A percentile compares a stretch with the other conserved stretches of the same genome.
phyloP scores from a whole-genome alignment of 139 green algal species.

The Closterium sp. region DNA sequence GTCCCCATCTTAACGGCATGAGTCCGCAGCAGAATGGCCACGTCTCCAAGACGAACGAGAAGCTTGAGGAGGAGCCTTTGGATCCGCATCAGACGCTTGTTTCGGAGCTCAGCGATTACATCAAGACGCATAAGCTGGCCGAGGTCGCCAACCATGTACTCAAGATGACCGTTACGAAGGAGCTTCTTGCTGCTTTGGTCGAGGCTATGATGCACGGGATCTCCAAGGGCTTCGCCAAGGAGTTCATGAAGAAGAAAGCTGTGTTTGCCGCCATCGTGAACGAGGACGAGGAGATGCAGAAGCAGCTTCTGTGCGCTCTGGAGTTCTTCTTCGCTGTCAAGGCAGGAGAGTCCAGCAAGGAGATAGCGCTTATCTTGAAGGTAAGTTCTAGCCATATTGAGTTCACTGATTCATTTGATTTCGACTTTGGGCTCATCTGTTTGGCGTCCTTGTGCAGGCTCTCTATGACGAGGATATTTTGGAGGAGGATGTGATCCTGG shows the following conservation, averaged over 20 bases:
- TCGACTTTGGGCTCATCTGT: background rate
- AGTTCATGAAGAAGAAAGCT: constrained; percentile 50
- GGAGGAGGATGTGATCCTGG: constrained; percentile 79
- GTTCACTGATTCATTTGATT: background rate
- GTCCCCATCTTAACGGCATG: background rate
- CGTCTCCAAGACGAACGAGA: constrained; percentile 25
- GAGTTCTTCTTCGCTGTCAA: constrained; percentile 52
- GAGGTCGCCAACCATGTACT: background rate
- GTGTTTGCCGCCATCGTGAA: constrained; percentile 2
- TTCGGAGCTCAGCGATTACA: constrained; percentile 38
- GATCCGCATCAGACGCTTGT: constrained; percentile 44
- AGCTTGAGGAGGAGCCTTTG: constrained; percentile 17
- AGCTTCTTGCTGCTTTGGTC: constrained; percentile 21
- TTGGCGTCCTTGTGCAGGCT: constrained; percentile 6
- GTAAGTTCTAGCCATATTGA: constrained; percentile 40
- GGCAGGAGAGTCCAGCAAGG: constrained; percentile 53
- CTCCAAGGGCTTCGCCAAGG: constrained; percentile 23
- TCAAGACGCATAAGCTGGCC: constrained; percentile 30
- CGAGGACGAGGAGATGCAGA: constrained; percentile 36
- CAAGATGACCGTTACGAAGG: constrained; percentile 11
- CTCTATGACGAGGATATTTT: constrained; percentile 84
- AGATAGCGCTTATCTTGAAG: constrained; percentile 80
- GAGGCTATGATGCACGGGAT: constrained; percentile 18
- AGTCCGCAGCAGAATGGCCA: background rate
- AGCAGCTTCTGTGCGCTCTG: constrained; percentile 38